Percentiles rank a stretch among this genome's conserved stretches.
Evolutionary conservation across 177 flowering plant species (phyloP).

Genomic region (Telopea speciosissima): DNA sequence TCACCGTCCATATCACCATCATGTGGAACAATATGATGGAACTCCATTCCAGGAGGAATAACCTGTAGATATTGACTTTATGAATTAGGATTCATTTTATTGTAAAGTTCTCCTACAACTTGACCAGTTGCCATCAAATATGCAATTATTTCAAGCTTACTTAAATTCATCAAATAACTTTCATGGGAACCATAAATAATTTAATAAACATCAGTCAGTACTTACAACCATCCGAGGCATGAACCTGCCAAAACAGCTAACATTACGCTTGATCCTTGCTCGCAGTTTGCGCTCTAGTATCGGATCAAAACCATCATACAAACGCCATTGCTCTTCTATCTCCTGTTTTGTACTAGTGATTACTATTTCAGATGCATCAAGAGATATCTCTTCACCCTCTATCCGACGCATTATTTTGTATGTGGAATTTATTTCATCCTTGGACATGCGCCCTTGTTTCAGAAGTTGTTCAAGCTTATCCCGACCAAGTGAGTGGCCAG

Average conservation of each 20-base stretch:
- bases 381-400: constrained; percentile 88
- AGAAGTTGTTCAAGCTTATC: constrained; percentile 92
- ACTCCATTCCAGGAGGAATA: constrained; percentile 99
- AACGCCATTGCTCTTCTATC: constrained; percentile 89
- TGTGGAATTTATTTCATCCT: constrained; percentile 77
- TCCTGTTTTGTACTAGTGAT: constrained; percentile 96
- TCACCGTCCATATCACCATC: constrained; percentile 91
- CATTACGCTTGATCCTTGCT: constrained; percentile 83
- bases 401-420: constrained; percentile 97
- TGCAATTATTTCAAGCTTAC: not conserved
- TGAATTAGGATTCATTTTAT: not conserved
- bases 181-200: not conserved
- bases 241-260: constrained; percentile 91
- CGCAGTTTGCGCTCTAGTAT: constrained; percentile 76
- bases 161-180: not conserved
- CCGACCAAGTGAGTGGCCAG: constrained; percentile 97
- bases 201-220: constrained; percentile 7
- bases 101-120: not conserved
- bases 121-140: not conserved
- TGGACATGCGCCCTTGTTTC: constrained; percentile 79
- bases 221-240: constrained; percentile 99
- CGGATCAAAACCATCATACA: constrained; percentile 98
- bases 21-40: constrained; percentile 82
- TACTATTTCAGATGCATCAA: constrained; percentile 88
- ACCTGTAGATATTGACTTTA: constrained; percentile 33